These are phyloP conservation scores for Paraphaeosphaeria sporulosa DNA, from an alignment of 2,329 filamentous ascomycete genomes.

Conservation along the genomic window DNA sequence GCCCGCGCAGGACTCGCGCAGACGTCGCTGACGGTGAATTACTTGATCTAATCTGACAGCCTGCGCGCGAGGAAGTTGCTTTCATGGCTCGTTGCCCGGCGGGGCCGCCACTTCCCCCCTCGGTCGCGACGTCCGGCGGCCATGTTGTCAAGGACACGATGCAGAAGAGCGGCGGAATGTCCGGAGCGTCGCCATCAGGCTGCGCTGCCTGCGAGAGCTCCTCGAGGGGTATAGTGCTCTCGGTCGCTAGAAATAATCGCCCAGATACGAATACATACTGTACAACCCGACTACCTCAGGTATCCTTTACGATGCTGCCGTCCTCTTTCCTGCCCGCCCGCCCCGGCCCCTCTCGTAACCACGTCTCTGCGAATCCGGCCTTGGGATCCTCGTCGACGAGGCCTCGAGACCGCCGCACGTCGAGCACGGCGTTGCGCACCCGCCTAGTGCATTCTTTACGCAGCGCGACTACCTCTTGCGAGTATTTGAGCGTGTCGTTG, in stretches of 20 bases:
- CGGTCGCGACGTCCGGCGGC: not conserved
- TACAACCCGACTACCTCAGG: slow-evolving; percentile 42
- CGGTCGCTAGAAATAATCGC: not conserved
- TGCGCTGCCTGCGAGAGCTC: not conserved
- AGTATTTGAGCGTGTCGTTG: slow-evolving; percentile 70
- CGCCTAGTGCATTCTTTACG: slow-evolving; percentile 81
- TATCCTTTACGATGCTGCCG: slow-evolving; percentile 67
- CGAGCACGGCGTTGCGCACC: slow-evolving; percentile 80
- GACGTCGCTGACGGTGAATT: slow-evolving; percentile 58
- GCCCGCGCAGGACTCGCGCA: slow-evolving; percentile 15
- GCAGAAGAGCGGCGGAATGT: not conserved
- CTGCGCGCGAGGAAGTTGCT: slow-evolving; percentile 1
- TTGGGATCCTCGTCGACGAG: slow-evolving; percentile 82
- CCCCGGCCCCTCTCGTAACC: slow-evolving; percentile 65
- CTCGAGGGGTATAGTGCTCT: slow-evolving; percentile 5
- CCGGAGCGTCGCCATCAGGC: not conserved
- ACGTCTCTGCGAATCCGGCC: slow-evolving; percentile 81
- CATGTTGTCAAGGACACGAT: not conserved
- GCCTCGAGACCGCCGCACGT: slow-evolving; percentile 75
- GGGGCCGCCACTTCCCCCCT: too few relatives aligned
- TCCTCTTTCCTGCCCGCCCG: slow-evolving; percentile 67
- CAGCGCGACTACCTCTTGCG: slow-evolving; percentile 77
- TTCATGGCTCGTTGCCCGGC: not conserved
- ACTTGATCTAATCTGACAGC: slow-evolving; percentile 71
- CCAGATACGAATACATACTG: slow-evolving; percentile 16